Percentiles rank a stretch among this genome's conserved stretches.
Evolutionary conservation across 2,329 filamentous ascomycete species (phyloP).

Genomic region (Aschersonia sp.): DNA sequence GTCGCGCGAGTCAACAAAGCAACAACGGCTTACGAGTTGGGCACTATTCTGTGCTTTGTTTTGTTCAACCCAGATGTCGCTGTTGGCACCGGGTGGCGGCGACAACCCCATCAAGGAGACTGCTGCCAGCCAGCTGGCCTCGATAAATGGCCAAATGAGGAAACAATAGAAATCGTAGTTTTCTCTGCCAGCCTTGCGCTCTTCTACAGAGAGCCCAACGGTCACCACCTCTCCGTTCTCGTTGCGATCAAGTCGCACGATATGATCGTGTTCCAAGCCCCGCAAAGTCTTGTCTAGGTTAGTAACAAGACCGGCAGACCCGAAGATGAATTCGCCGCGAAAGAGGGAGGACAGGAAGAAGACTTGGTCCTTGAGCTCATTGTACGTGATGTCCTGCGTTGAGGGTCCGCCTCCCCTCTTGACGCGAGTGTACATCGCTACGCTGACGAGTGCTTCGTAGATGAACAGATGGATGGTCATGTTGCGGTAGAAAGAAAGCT

Average conservation of each 20-base stretch:
- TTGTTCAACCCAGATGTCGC: slow-evolving; percentile 65
- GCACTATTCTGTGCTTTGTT: slow-evolving; percentile 68
- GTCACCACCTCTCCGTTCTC: slow-evolving; percentile 41
- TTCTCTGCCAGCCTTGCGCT: slow-evolving; percentile 68
- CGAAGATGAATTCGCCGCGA: slow-evolving; percentile 93
- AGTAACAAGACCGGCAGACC: slow-evolving; percentile 62
- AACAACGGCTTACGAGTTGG: slow-evolving; percentile 46
- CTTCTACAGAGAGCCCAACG: slow-evolving; percentile 61
- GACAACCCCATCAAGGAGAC: slow-evolving; percentile 78
- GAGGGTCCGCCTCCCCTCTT: slow-evolving; percentile 80
- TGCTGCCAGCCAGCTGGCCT: slow-evolving; percentile 82
- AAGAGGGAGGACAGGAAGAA: slow-evolving; percentile 86
- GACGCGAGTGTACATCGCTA: slow-evolving; percentile 77
- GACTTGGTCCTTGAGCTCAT: slow-evolving; percentile 63
- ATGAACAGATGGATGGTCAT: slow-evolving; percentile 99
- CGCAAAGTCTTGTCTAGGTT: slow-evolving; percentile 72
- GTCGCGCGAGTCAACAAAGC: background rate
- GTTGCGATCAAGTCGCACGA: slow-evolving; percentile 54
- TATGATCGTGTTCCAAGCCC: slow-evolving; percentile 62
- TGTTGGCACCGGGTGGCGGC: slow-evolving; percentile 45
- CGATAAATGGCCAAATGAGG: slow-evolving; percentile 95
- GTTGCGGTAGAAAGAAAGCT: slow-evolving; percentile 95
- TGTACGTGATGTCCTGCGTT: slow-evolving; percentile 64
- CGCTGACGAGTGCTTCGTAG: slow-evolving; percentile 78
- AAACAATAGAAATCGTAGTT: slow-evolving; percentile 99